phyloP scores from a whole-genome alignment of 257 asterid genomes.

The Solanum ossicruentum region DNA sequence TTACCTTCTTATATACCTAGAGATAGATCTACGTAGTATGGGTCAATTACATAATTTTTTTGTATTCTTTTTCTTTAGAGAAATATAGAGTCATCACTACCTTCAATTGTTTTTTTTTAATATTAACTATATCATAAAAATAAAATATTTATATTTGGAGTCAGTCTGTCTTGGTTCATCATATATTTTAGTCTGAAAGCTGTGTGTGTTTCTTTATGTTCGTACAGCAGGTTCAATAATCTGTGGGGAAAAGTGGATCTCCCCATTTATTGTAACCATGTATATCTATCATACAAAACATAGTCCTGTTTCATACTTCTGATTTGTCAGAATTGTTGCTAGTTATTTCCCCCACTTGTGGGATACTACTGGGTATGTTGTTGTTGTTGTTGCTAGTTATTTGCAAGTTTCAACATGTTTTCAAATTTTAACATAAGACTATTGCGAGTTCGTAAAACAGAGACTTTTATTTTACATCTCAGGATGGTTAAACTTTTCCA shows the following conservation, averaged over 20 bases:
- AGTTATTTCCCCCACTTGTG: too few relatives aligned
- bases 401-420: not conserved
- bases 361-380: too few relatives aligned
- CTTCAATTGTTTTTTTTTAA: not conserved
- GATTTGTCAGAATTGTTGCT: not conserved
- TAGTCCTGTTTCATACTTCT: not conserved
- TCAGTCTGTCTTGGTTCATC: not conserved
- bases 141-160: not conserved
- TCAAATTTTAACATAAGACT: not conserved
- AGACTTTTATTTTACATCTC: not conserved
- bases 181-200: not conserved
- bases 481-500: not conserved
- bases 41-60: not conserved
- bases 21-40: not conserved
- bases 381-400: not conserved
- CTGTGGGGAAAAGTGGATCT: not conserved
- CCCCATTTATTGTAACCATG: not conserved
- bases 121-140: not conserved
- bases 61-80: not conserved
- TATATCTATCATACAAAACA: not conserved
- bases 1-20: not conserved
- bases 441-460: not conserved
- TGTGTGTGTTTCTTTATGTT: not conserved
- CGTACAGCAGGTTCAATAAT: not conserved
- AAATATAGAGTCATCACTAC: not conserved